These are phyloP conservation scores for Fusarium equiseti DNA, from an alignment of 2,329 filamentous ascomycete genomes.

Conservation along the genomic window DNA sequence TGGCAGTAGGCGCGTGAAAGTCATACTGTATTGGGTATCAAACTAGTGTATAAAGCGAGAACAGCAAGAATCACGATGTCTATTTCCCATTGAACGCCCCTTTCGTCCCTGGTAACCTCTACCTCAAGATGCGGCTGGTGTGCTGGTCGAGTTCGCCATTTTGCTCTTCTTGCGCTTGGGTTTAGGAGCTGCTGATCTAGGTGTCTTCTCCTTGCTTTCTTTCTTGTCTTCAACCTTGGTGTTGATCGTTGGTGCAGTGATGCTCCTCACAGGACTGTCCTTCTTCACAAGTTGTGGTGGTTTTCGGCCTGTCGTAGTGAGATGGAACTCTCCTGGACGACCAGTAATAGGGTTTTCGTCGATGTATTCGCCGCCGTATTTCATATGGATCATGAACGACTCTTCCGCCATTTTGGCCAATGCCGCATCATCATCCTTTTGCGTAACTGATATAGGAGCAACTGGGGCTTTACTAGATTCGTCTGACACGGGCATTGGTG, in stretches of 20 bases:
- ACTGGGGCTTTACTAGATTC: constrained; percentile 45
- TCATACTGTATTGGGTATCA: constrained; percentile 44
- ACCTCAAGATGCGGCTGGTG: constrained; percentile 49
- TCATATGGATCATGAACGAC: constrained; percentile 68
- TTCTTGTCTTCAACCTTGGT: constrained; percentile 61
- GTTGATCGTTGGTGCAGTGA: constrained; percentile 54
- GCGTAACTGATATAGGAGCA: constrained; percentile 40
- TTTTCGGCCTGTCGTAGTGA: constrained; percentile 71
- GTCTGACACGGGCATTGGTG: constrained; percentile 59
- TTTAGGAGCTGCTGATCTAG: constrained; percentile 58
- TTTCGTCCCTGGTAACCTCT: not conserved
- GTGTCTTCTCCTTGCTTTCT: constrained; percentile 60
- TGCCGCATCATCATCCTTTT: constrained; percentile 55
- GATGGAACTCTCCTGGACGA: constrained; percentile 73
- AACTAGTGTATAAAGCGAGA: constrained; percentile 28
- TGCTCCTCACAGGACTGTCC: constrained; percentile 50
- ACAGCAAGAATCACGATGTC: not conserved
- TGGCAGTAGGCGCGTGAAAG: not conserved
- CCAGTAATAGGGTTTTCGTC: constrained; percentile 77
- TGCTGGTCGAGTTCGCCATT: constrained; percentile 51
- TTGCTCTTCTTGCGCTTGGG: constrained; percentile 64
- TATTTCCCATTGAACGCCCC: constrained; percentile 18
- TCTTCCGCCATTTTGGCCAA: constrained; percentile 67
- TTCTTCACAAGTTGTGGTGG: constrained; percentile 50
- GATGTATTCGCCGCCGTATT: constrained; percentile 73